Conservation (phyloP, 768 basidiomycete genomes). For the Panaeolus cyanescens region DNA sequence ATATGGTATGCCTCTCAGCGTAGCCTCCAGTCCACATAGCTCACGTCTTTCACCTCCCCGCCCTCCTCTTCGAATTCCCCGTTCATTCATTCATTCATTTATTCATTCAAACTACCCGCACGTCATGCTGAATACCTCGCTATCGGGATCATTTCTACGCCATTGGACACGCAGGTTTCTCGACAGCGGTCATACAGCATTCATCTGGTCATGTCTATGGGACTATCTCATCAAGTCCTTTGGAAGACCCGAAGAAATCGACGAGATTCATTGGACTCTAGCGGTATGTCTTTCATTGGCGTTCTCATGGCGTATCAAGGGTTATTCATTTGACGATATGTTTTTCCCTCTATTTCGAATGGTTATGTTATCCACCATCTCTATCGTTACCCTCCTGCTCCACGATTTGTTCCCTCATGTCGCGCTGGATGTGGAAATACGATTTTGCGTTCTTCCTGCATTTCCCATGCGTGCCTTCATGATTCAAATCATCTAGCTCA, state of each 20-base stretch:
- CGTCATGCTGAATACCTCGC: background rate
- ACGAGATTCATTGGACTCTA: conserved; percentile 36
- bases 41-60: no score
- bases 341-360: background rate
- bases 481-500: conserved; percentile 16
- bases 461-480: background rate
- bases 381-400: background rate
- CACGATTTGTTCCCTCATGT: background rate
- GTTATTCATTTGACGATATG: background rate
- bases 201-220: conserved; percentile 42
- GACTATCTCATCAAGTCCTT: conserved; percentile 36
- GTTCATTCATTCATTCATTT: background rate
- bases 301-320: conserved; percentile 5
- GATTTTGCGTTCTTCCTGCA: conserved; percentile 13
- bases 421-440: conserved; percentile 9
- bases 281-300: background rate
- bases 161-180: conserved; percentile 31
- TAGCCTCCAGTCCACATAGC: no score
- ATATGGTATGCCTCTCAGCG: no score
- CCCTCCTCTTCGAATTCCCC: no score
- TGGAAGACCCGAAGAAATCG: conserved; percentile 24
- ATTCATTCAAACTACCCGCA: background rate
- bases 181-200: conserved; percentile 37
- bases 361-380: background rate
- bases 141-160: no score